Percentiles rank a stretch among this genome's conserved stretches.
These are phyloP conservation scores for Yamadazyma kanchanaburiensis DNA, from an alignment of 1,139 yeast genomes.

Conservation along the genomic window DNA sequence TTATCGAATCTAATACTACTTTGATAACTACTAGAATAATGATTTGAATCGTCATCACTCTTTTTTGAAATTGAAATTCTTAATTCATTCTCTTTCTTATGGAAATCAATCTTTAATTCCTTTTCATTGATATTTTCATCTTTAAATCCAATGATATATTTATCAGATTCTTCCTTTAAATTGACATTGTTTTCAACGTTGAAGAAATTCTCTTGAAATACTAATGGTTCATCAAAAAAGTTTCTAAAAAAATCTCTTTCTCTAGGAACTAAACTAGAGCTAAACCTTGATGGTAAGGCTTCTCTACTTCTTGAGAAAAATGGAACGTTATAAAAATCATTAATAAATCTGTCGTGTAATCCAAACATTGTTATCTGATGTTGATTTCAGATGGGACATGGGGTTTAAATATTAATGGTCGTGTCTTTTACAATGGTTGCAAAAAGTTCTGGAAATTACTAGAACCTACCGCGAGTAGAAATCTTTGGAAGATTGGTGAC, in stretches of 20 bases:
- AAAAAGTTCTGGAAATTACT: too few species aligned
- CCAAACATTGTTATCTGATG: conserved; percentile 5
- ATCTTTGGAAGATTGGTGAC: too few species aligned
- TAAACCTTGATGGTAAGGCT: conserved; percentile 3
- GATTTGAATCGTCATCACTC: conserved; percentile 6
- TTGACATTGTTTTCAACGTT: conserved; percentile 14
- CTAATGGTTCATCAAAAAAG: conserved; percentile 10
- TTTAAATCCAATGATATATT: conserved; percentile 16
- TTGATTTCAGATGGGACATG: too few species aligned
- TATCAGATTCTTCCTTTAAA: conserved; percentile 19
- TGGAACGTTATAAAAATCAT: conserved; percentile 6
- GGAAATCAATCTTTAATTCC: conserved; percentile 20
- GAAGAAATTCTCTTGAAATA: conserved; percentile 9
- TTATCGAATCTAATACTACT: conserved; percentile 19
- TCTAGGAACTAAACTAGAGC: conserved; percentile 1
- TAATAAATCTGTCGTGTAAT: conserved; percentile 8
- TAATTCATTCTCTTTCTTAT: conserved; percentile 19
- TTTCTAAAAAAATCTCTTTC: too few species aligned
- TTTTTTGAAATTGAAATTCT: conserved; percentile 11
- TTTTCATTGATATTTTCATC: conserved; percentile 17
- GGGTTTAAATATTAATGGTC: too few species aligned
- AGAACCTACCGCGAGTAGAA: too few species aligned
- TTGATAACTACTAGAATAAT: conserved; percentile 15
- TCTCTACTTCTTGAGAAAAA: conserved; percentile 5
- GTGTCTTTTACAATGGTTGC: too few species aligned